phyloP scores from a whole-genome alignment of 2,329 filamentous ascomycete genomes.

The Colletotrichum trifolii region DNA sequence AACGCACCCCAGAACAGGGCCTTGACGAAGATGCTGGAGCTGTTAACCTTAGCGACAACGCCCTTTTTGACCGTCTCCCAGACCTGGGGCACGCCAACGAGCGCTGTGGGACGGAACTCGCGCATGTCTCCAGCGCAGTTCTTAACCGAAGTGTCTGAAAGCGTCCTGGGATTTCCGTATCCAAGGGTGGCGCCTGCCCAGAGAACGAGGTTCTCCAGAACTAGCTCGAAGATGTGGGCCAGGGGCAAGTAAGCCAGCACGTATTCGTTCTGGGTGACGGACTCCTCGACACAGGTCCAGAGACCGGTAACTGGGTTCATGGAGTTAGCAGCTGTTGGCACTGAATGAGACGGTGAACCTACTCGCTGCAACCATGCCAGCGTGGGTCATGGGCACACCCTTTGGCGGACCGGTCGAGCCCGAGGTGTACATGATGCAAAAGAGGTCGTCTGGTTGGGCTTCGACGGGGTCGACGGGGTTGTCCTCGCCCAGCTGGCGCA shows the following conservation, averaged over 20 bases:
- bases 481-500: conserved; percentile 69
- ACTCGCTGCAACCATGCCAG: conserved; percentile 78
- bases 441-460: conserved; percentile 80
- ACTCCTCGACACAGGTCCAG: conserved; percentile 79
- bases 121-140: conserved; percentile 95
- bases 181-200: conserved; percentile 93
- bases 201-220: conserved; percentile 90
- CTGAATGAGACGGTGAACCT: conserved; percentile 49
- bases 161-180: conserved; percentile 89
- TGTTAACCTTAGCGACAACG: conserved; percentile 81
- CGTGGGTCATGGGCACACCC: conserved; percentile 86
- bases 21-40: conserved; percentile 74
- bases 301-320: conserved; percentile 76
- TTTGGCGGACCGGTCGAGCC: conserved; percentile 91
- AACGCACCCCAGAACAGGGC: conserved; percentile 81
- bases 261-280: conserved; percentile 80
- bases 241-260: conserved; percentile 93
- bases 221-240: conserved; percentile 96
- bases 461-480: conserved; percentile 78
- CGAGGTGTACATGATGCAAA: conserved; percentile 89
- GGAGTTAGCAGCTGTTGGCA: not conserved
- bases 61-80: conserved; percentile 99
- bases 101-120: conserved; percentile 87
- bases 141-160: conserved; percentile 85
- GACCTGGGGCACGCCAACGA: conserved; percentile 94